Evolutionary conservation across 2,329 filamentous ascomycete genomes (phyloP), one percentile per base, ranked within the genome.

Genomic region (Rutstroemia sp.): DNA sequence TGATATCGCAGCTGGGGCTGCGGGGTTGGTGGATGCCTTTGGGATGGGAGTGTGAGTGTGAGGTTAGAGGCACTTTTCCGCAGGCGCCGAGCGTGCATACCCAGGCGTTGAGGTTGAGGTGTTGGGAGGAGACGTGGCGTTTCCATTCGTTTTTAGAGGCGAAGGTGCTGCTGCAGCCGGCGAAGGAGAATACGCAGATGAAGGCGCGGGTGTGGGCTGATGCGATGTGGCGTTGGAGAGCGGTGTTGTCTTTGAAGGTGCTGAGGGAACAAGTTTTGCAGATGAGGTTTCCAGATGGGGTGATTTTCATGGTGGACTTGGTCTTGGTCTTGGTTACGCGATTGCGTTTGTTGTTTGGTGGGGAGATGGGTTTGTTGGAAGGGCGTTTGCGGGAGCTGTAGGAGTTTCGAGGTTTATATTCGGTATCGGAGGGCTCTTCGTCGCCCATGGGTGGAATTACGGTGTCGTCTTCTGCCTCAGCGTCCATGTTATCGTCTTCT

Each of bases 91-190:
- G 63, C 25, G 72, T 67, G 73, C 92, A 97, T 57, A 86, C 77
- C 82, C 86, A 96, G 72, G 84, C 88, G 46, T 80, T 75, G 3
- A 89, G 76, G 54, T 85, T 81, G 21, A 96, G 76, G 67, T 97
- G 92, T 67, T 95, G 88, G 0, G 87, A 88, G 34, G 77, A 75
- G 65, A 92, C 83, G 68, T 97, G 92, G 0, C 92, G 83, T 71
- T 96, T 96, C 92, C 92, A 96, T 70, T 96, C 92, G 68, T 96
- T 96, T 73, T 95, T 96, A 63, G 80, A 85, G 3, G 80, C 78
- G 67, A 96, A 96, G 0, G 78, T 83, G 2, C 83, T 81, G 0
- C 60, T 62, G 72, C 92, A 97, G 36, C 87, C 88, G 56, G 91
- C 94, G 55, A 82, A 84, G 30, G 81, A 75, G 69, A 96, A 91